Evolutionary conservation across 257 asterid genomes (phyloP), one percentile per base, ranked within the genome.

Genomic region (Primulina huaijiensis): DNA sequence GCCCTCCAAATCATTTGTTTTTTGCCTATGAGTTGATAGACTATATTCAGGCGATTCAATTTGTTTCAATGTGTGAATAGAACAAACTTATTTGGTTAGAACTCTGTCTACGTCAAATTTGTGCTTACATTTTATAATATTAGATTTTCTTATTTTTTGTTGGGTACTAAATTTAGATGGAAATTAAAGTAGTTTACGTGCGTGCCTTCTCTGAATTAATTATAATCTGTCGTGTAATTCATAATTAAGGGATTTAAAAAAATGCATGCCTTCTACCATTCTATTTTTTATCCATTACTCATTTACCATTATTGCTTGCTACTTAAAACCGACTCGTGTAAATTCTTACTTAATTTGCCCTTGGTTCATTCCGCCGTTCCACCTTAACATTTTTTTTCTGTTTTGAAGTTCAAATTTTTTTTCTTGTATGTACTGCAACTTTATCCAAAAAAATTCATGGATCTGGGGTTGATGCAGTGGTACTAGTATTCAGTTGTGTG

Each of bases 261-360:
- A 35, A 35, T 35, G 43, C 43, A 35, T 8, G 0, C 43, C 11
- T 35, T 35, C 11, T 8, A 40, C 14, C 10, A 40, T 40, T 11
- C 17, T 40, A 40, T 40, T 40, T 40, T 40, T 40, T 40, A 9
- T 40, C 50, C 50, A 40, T 10, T 40, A 8, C 16, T 40, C 50
- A 40, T 40, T 40, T 40, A 40, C 16, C 50, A 40, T 40, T 9
- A 10, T 40, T 46, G 17, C 55, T 43, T 29, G 20, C 5, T 40
- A 29, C 9, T 43, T 2, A 1, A 31, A 38, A 60, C 40, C 6
- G 31, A 25, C 16, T 60, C 16, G 12, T 6, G 14, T 29, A 29
- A 70, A n/a, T 9, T 30, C 35, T 38, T 40, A 60, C 2, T 70
- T n/a, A 14, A 60, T 64, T 12, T 75, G 57, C 19, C 25, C 53